Conservation (phyloP, 352 stramenopile genomes). For the Pythium sukuiense region DNA sequence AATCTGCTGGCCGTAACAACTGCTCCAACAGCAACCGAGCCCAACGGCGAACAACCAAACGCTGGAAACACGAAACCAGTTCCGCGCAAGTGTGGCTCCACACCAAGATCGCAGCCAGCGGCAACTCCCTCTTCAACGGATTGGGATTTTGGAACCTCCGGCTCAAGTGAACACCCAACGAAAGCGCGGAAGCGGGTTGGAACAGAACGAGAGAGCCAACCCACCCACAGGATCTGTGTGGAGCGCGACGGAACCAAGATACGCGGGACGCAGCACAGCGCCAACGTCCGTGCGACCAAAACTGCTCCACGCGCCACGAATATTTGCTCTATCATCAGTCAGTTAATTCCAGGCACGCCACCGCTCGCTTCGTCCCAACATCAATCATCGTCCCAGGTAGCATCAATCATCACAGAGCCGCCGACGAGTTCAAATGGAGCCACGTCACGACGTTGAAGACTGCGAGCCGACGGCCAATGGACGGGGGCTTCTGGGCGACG, state of each 20-base stretch:
- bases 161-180: conserved; percentile 13
- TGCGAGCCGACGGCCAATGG: background rate
- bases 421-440: conserved; percentile 17
- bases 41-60: background rate
- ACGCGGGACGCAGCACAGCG: background rate
- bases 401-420: background rate
- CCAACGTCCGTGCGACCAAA: background rate
- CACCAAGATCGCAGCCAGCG: background rate
- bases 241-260: background rate
- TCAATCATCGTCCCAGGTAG: background rate
- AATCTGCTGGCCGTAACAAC: conserved; percentile 4
- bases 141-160: conserved; percentile 18
- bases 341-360: conserved; percentile 1
- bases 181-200: conserved; percentile 6
- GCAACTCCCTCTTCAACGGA: background rate
- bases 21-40: background rate
- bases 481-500: background rate
- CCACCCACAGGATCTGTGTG: background rate
- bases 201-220: background rate
- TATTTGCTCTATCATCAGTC: background rate
- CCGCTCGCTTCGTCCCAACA: conserved; percentile 6
- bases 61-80: background rate
- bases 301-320: background rate
- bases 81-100: background rate
- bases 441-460: conserved; percentile 1